Evolutionary conservation across 169 alveolate genomes (phyloP), one percentile per base, ranked within the genome.

Genomic region (Eimeria falciformis): DNA sequence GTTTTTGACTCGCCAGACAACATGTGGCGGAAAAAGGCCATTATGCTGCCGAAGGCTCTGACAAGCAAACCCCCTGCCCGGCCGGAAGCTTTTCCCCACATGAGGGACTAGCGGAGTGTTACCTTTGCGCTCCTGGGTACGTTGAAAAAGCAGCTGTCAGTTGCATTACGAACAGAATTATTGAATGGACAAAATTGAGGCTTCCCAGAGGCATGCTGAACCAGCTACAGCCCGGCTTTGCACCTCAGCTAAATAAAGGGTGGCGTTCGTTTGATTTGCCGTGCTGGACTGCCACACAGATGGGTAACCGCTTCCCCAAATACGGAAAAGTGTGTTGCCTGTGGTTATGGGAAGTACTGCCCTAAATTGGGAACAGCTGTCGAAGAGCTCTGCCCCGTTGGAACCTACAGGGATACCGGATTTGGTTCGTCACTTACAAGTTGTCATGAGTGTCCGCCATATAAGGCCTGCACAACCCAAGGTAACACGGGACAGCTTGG

Each of bases 61-160:
- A 58, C 7, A 27, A 11, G 50, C 23, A 62, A 50, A 27, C 56
- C 0, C 29, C 25, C 27, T 89, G 93, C 83, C 93, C 88, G 18
- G 53, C 90, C 2, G 93, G 93, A 23, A 75, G 83, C 29, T 87
- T 87, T 37, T 58, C 83, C 4, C 68, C 58, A 43, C 69, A 47
- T 45, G 75, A n/a, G 14, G 93, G 83, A 4, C 58, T 73, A 68
- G 93, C 90, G 27, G 90, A 89, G 33, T 89, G 93, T 43, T 73
- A 55, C 29, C 84, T 45, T 40, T 89, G 93, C 33, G 82, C 93
- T 66, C 68, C 56, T 25, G 93, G 93, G 81, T 53, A 58, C 7
- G 82, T 77, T 18, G 25, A 53, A 21, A 53, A 33, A 33, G 40
- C 40, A 33, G 2, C 40, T 33, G 40, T 2, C 2, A 33, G 40